Evolutionary conservation across 2,329 filamentous ascomycete genomes (phyloP).

Genomic region (Aspergillus pseudoglaucus): DNA sequence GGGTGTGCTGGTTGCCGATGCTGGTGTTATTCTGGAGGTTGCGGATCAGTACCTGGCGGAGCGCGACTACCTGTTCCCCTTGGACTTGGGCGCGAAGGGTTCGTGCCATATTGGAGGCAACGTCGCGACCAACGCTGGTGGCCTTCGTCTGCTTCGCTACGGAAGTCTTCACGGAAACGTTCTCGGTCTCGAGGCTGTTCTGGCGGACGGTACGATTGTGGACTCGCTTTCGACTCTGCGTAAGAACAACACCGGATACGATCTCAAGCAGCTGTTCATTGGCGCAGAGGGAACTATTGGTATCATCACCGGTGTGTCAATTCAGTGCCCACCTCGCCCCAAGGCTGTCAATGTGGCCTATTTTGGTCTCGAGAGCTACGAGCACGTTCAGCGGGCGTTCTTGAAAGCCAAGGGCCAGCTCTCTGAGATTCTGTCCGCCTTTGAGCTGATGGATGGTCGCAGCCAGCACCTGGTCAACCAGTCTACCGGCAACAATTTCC

Average conservation of each 20-base stretch:
- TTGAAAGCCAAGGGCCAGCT: conserved; percentile 82
- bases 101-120: conserved; percentile 96
- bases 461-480: conserved; percentile 71
- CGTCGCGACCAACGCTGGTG: conserved; percentile 90
- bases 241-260: conserved; percentile 99
- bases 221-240: conserved; percentile 81
- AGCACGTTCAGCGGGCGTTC: conserved; percentile 81
- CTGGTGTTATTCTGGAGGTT: conserved; percentile 82
- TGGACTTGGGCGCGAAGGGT: conserved; percentile 96
- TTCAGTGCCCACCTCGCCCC: conserved; percentile 81
- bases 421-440: conserved; percentile 91
- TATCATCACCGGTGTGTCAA: conserved; percentile 82
- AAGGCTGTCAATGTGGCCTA: conserved; percentile 91
- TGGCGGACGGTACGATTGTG: conserved; percentile 87
- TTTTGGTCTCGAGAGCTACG: conserved; percentile 83
- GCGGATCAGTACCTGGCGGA: conserved; percentile 81
- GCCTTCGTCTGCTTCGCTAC: conserved; percentile 81
- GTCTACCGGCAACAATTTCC: conserved; percentile 69
- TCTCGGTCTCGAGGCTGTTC: conserved; percentile 83
- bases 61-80: conserved; percentile 80
- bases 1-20: conserved; percentile 82
- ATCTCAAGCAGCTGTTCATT: conserved; percentile 94
- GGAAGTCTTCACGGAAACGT: conserved; percentile 91
- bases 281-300: conserved; percentile 92
- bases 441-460: conserved; percentile 89